These are phyloP conservation scores for Ogataea corticis DNA, from an alignment of 805 yeast species.

Conservation along the genomic window DNA sequence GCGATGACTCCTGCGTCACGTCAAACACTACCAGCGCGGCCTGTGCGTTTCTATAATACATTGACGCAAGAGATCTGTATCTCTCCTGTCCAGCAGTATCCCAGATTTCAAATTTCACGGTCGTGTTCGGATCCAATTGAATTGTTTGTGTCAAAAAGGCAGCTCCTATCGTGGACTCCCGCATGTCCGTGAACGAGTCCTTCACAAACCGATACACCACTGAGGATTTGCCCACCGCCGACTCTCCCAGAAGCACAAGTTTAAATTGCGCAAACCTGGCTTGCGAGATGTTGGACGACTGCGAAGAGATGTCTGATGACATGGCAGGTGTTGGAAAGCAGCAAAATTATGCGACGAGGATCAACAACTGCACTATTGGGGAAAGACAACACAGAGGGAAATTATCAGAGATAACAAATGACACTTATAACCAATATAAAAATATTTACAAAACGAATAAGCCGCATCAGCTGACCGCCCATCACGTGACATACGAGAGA, in stretches of 20 bases:
- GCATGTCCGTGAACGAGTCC: conserved; percentile 68
- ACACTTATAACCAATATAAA: not conserved
- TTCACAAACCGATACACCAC: conserved; percentile 70
- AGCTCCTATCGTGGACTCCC: conserved; percentile 84
- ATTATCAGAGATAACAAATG: not conserved
- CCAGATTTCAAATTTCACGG: conserved; percentile 78
- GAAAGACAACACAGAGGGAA: not conserved
- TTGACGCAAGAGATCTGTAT: conserved; percentile 74
- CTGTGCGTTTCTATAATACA: conserved; percentile 81
- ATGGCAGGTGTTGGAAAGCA: not conserved
- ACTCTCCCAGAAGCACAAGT: conserved; percentile 60
- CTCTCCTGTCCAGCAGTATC: conserved; percentile 88
- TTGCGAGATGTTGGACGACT: conserved; percentile 19
- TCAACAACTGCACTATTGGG: too few species aligned
- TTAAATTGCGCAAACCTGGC: conserved; percentile 53
- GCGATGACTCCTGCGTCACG: conserved; percentile 66
- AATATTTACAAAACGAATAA: not conserved
- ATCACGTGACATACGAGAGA: not conserved
- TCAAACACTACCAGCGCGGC: conserved; percentile 81
- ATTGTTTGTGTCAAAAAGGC: conserved; percentile 76
- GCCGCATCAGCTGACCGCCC: not conserved
- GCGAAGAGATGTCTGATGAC: conserved; percentile 14
- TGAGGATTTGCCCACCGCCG: conserved; percentile 70
- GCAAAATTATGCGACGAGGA: too few species aligned
- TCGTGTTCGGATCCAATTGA: conserved; percentile 50